Base-by-base conservation (phyloP, 139 green algal species). In the Chlorella sp. region DNA sequence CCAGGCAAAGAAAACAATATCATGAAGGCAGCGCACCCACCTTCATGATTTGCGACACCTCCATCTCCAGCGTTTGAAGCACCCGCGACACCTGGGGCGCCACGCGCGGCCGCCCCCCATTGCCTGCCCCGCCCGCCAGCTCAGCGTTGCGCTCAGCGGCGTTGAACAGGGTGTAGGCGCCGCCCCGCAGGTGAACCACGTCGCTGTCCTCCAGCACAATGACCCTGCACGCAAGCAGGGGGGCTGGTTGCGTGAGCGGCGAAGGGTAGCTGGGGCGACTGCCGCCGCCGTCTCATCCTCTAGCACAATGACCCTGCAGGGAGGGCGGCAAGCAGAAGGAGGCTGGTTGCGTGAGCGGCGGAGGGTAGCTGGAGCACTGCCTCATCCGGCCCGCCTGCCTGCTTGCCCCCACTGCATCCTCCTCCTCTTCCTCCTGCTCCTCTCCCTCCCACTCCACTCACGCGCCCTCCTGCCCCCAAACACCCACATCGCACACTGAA, bases 41-140 rank as follows among this genome's bases (percentile, higher is more conserved):
- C 95, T 99, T 99, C 97, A 99, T 99, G 89, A 99, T 99, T 84
- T 97, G 92, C 92, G 96, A 93, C 77, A 99, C 96, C 95, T 99
- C 98, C 94, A 99, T 96, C 77, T 98, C 93, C 88, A 99, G 93
- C 36, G 95, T 98, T 30, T 97, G 91, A 73, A 99, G 91, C 73
- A 94, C 94, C 3, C 97, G 95, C 37, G 96, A 89, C 61, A 98
- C 96, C 48, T 57, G 48, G 48, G 48, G 48, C 12, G 77, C 77
- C 77, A 83, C 77, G 0, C 36, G 22, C 7, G 77, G 77, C 77
- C 64, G 64, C 21, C 64, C 22, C 89, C 84, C 34, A 28, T 32
- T 0, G 53, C 26, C 4, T 32, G 34, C 34, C 9, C 40, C 81
- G 37, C 26, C 61, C 34, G n/a, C 69, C 36, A 68, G 79, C 36